Evolutionary conservation across 1,139 yeast species (phyloP).

Genomic region (Geotrichum cucujoidarum): DNA sequence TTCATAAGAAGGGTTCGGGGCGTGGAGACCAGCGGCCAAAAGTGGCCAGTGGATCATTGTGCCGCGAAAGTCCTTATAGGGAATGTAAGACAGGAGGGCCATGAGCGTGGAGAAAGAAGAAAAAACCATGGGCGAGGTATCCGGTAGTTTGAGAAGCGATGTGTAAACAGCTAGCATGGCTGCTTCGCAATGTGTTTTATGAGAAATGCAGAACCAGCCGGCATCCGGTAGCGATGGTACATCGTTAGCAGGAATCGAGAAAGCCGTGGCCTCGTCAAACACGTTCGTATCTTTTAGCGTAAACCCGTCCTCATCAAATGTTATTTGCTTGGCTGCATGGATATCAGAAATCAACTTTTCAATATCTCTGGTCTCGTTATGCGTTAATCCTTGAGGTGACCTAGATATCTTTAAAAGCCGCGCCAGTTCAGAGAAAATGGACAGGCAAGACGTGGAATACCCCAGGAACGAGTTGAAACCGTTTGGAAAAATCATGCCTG

Average conservation of each 20-base stretch:
- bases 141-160: constrained; percentile 10
- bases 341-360: constrained; percentile 12
- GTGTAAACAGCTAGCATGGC: constrained; percentile 15
- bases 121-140: constrained; percentile 3
- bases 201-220: constrained; percentile 13
- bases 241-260: constrained; percentile 1
- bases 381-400: not conserved
- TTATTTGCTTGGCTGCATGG: constrained; percentile 7
- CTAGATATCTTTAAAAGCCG: constrained; percentile 6
- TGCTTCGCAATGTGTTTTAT: constrained; percentile 16
- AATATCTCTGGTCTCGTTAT: constrained; percentile 1
- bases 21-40: constrained; percentile 14
- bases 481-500: constrained; percentile 11
- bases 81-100: constrained; percentile 6
- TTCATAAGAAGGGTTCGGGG: not conserved
- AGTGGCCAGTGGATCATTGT: constrained; percentile 16
- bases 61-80: constrained; percentile 10
- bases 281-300: not conserved
- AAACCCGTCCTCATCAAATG: constrained; percentile 1
- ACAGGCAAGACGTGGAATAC: constrained; percentile 9
- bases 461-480: constrained; percentile 15
- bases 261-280: not conserved
- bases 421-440: constrained; percentile 13
- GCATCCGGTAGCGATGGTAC: constrained; percentile 3
- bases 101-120: constrained; percentile 5